Conservation (phyloP, 108 stramenopile genomes). For the Conticribra guillardii region DNA sequence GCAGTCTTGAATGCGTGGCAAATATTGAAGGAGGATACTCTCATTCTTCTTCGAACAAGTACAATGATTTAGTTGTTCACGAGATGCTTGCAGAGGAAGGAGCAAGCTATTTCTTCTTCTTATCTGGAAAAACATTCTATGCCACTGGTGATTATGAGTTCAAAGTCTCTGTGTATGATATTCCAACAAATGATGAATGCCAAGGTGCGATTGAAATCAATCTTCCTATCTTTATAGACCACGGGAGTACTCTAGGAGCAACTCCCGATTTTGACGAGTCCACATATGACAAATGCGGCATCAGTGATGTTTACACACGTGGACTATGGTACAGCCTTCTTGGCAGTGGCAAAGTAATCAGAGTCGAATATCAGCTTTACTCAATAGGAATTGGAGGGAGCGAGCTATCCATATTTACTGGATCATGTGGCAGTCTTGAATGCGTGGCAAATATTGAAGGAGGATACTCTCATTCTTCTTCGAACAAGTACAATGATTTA, state of each 20-base stretch:
- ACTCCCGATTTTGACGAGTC: slow-evolving; percentile 11
- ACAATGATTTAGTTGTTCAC: not conserved
- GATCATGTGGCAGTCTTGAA: not conserved
- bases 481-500: not conserved
- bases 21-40: not conserved
- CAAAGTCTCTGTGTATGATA: slow-evolving; percentile 11
- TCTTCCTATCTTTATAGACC: too few species aligned
- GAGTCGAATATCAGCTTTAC: slow-evolving; percentile 12
- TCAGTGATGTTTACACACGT: slow-evolving; percentile 3
- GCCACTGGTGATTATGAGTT: slow-evolving; percentile 4
- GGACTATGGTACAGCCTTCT: slow-evolving; percentile 6
- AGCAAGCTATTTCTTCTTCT: slow-evolving; percentile 9
- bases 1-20: not conserved
- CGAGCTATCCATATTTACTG: slow-evolving; percentile 13
- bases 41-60: not conserved
- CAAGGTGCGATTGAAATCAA: slow-evolving; percentile 1
- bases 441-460: not conserved
- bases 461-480: not conserved
- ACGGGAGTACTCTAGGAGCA: too few species aligned
- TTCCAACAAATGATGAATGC: slow-evolving; percentile 14
- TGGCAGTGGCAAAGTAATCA: not conserved
- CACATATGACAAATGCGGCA: not conserved
- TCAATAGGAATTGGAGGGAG: not conserved
- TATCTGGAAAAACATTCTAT: slow-evolving; percentile 1
- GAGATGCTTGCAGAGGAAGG: slow-evolving; percentile 10